These are phyloP conservation scores for Wickerhamiella kazuoi DNA, from an alignment of 805 yeast genomes.

Conservation along the genomic window DNA sequence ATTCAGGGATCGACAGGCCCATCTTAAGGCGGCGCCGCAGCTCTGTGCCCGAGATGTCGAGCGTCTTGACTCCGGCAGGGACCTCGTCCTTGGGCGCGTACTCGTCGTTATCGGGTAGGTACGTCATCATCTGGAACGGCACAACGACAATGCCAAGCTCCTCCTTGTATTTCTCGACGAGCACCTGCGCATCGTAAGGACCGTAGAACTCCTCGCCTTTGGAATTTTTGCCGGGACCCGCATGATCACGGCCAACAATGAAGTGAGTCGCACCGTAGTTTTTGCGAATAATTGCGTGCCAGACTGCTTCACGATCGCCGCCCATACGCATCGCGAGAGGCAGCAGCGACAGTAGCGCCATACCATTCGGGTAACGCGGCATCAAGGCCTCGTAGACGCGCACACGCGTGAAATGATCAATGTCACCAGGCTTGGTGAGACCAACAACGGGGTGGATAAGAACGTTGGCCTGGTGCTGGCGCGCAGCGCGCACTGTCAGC, in stretches of 20 bases:
- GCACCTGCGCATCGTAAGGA: conserved; percentile 88
- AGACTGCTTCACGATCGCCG: conserved; percentile 94
- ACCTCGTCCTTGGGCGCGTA: conserved; percentile 91
- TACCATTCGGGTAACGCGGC: conserved; percentile 84
- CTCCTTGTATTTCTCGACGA: conserved; percentile 54
- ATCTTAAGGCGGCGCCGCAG: conserved; percentile 71
- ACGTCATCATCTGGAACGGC: conserved; percentile 93
- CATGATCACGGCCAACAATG: conserved; percentile 96
- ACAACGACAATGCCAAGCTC: conserved; percentile 83
- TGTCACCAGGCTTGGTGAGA: conserved; percentile 91
- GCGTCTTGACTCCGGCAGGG: conserved; percentile 58
- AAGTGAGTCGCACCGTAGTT: conserved; percentile 94
- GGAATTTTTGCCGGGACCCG: conserved; percentile 85
- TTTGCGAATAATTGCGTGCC: conserved; percentile 95
- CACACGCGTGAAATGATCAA: conserved; percentile 93
- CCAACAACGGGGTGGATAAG: conserved; percentile 96
- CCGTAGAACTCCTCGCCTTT: conserved; percentile 90
- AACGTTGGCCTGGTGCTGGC: conserved; percentile 70
- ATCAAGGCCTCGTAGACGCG: conserved; percentile 84
- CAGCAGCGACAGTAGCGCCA: conserved; percentile 72
- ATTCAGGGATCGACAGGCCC: conserved; percentile 80
- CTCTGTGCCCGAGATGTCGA: conserved; percentile 90
- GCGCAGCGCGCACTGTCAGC: conserved; percentile 90
- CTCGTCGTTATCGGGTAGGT: conserved; percentile 85
- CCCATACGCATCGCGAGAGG: conserved; percentile 99